Evolutionary conservation across 352 stramenopile genomes (phyloP).

Genomic region (Peronospora belbahrii): DNA sequence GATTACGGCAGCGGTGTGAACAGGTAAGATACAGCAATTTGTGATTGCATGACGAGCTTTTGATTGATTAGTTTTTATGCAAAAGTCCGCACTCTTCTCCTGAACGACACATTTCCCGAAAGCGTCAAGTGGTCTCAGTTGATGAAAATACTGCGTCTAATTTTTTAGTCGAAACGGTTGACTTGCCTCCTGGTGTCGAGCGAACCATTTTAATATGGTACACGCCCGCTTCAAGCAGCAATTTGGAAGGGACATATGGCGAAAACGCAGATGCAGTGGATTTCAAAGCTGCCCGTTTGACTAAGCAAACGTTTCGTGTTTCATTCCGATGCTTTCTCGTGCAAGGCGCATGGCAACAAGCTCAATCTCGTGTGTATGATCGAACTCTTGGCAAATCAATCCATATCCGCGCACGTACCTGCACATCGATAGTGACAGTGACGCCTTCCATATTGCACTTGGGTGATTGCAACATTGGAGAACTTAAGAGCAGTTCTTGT

Average conservation of each 20-base stretch:
- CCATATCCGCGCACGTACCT: conserved; percentile 77
- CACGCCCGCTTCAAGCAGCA: conserved; percentile 37
- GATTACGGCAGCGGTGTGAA: conserved; percentile 71
- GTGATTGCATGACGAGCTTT: background rate
- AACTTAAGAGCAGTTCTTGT: conserved; percentile 79
- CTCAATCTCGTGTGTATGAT: conserved; percentile 79
- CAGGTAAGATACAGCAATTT: conserved; percentile 34
- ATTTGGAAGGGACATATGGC: conserved; percentile 31
- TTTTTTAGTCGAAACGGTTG: conserved; percentile 83
- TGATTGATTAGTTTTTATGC: background rate
- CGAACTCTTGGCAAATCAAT: conserved; percentile 81
- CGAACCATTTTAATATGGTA: conserved; percentile 88
- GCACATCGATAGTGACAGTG: conserved; percentile 82
- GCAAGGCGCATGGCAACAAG: conserved; percentile 80
- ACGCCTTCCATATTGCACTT: conserved; percentile 80
- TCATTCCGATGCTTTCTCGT: conserved; percentile 84
- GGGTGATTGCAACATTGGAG: conserved; percentile 86
- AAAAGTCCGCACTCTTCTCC: conserved; percentile 68
- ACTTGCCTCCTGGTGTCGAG: conserved; percentile 78
- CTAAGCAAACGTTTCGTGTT: conserved; percentile 83
- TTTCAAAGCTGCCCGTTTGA: conserved; percentile 70
- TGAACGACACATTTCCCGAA: conserved; percentile 46
- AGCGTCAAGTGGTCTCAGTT: conserved; percentile 31
- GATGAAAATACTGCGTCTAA: conserved; percentile 73
- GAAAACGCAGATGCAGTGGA: conserved; percentile 56